Conservation (phyloP, 805 yeast species). For the Ogataea pini region DNA sequence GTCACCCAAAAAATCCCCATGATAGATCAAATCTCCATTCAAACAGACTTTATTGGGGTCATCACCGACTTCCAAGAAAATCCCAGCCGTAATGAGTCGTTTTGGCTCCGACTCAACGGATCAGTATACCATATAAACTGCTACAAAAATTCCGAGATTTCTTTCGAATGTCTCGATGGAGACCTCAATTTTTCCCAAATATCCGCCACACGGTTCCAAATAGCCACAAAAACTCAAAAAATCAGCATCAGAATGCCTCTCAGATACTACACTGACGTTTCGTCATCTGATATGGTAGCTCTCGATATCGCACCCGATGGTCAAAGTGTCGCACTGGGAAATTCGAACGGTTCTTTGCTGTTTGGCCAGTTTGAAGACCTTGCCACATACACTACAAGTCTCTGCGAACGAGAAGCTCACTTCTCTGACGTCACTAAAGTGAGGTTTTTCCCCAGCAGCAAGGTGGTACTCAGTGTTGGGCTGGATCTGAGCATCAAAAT, state of each 20-base stretch:
- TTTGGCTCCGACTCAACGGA: constrained; percentile 19
- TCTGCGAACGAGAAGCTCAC: constrained; percentile 47
- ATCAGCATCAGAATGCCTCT: neutral
- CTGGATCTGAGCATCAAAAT: constrained; percentile 58
- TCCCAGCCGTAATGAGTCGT: constrained; percentile 13
- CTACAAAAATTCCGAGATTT: neutral
- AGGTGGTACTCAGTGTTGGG: constrained; percentile 60
- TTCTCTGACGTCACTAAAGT: constrained; percentile 44
- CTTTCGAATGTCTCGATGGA: constrained; percentile 1
- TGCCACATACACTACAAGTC: neutral
- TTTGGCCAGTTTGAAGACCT: constrained; percentile 11
- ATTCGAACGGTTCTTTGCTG: constrained; percentile 17
- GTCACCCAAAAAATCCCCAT: no score
- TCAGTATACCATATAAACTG: constrained; percentile 6
- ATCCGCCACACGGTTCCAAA: neutral
- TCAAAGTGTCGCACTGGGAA: constrained; percentile 19
- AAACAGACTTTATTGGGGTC: constrained; percentile 21
- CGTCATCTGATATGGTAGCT: constrained; percentile 1
- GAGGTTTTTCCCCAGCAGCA: constrained; percentile 61
- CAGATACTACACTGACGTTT: neutral
- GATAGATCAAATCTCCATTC: constrained; percentile 16
- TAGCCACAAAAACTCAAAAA: neutral
- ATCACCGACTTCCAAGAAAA: constrained; percentile 16
- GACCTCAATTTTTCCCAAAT: constrained; percentile 2
- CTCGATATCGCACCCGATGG: constrained; percentile 14